Percentiles rank a stretch among this genome's conserved stretches.
These are phyloP conservation scores for Pulicaria dysenterica DNA, from an alignment of 129 eudicot species.

Conservation along the genomic window DNA sequence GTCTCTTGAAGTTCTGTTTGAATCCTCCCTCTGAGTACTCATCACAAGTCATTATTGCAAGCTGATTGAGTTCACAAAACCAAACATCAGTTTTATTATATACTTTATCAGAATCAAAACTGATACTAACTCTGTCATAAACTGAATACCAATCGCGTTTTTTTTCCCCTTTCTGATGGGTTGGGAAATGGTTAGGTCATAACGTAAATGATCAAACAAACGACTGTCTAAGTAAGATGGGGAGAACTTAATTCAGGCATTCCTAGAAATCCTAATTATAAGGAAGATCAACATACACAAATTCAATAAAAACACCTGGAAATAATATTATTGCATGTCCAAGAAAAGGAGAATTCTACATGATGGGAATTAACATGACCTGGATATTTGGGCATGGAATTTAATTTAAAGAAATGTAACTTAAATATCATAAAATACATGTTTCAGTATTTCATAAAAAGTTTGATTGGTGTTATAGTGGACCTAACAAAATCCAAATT, in stretches of 20 bases:
- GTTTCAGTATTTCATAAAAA: conserved; percentile 11
- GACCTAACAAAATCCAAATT: conserved; percentile 39
- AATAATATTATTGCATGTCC: too few relatives aligned
- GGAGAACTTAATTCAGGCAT: not conserved
- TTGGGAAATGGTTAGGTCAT: not conserved
- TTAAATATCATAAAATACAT: conserved; percentile 7
- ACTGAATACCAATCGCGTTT: not conserved
- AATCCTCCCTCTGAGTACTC: conserved; percentile 37
- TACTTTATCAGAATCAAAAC: not conserved
- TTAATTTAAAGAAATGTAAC: not conserved
- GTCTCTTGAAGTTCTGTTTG: conserved; percentile 18
- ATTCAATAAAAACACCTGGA: not conserved
- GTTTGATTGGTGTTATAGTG: conserved; percentile 18
- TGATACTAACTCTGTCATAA: not conserved
- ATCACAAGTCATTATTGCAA: conserved; percentile 60
- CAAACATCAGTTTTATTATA: conserved; percentile 34
- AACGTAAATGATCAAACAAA: not conserved
- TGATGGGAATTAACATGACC: not conserved
- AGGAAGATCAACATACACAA: not conserved
- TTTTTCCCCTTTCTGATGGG: not conserved
- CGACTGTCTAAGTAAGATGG: not conserved
- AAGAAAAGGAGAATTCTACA: not conserved
- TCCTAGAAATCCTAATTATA: not conserved
- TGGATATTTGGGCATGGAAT: conserved; percentile 7
- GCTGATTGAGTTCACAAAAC: conserved; percentile 44